Evolutionary conservation across 371 early-diverging fungal genomes (phyloP), one percentile per base, ranked within the genome.

Genomic region (Rhizomucor pusillus): DNA sequence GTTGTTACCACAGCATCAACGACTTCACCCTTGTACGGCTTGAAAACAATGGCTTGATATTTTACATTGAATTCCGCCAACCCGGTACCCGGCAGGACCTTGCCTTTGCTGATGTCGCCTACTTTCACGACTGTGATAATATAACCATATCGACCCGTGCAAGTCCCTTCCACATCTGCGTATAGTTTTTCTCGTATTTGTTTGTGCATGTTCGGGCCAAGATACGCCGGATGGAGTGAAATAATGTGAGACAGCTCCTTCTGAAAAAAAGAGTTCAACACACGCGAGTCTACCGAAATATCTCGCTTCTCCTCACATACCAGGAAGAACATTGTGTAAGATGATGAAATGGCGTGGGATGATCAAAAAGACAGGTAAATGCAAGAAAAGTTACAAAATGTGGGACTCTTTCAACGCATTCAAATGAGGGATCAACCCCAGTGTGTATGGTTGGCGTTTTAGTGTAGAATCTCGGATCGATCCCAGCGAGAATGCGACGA

Each of bases 11-110:
- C 83, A 0, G 93, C 99, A 69, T 99, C 99, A 3, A 99, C 77
- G 1, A 99, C 98, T 75, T 99, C 95, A 45, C 93, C 92, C 60
- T 93, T 97, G 75, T 92, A 95, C 18, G 99, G 99, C 65, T 94
- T 97, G 62, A 98, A 93, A 5, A 98, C 92, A 58, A 99, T 89
- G 6, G 99, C 99, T 59, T 90, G 90, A 74, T 99, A 99, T 34
- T 84, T 79, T 13, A 99, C 90, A 34, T 80, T 80, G 73, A 96
- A 99, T 70, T 97, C 95, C 20, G 97, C 98, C 47, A 86, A 76
- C 2, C 99, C 99, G 13, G 84, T 81, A 5, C 90, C 88, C 10
- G 90, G 85, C 49, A 95, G 78, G 25, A 98, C 81, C 50, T 91
- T 90, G 33, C 98, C 98, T 57, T 80, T 88, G 24, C 91, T 86